Evolutionary conservation across 2,329 filamentous ascomycete genomes (phyloP).

Genomic region (Fusarium sp.): DNA sequence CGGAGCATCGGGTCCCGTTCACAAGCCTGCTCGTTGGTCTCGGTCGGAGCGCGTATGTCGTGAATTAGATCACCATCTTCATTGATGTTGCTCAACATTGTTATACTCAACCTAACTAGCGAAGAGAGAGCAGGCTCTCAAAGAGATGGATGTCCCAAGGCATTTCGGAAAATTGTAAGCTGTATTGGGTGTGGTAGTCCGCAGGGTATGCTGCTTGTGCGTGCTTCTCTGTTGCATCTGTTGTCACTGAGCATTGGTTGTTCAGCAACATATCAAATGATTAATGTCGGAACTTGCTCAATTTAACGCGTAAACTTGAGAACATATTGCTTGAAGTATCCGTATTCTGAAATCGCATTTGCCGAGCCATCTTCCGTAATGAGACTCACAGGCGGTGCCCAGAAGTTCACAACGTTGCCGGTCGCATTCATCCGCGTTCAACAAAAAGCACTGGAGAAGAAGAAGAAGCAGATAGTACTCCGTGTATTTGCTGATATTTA

Average conservation of each 20-base stretch:
- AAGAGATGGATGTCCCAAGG: too few relatives aligned
- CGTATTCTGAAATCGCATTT: background rate
- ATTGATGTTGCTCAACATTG: background rate
- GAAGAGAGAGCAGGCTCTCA: background rate
- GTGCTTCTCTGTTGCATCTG: background rate
- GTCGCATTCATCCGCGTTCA: background rate
- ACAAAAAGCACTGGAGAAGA: background rate
- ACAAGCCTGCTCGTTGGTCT: background rate
- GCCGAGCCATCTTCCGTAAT: background rate
- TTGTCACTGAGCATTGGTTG: background rate
- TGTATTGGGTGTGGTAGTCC: background rate
- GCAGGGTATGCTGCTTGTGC: background rate
- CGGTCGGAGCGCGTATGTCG: background rate
- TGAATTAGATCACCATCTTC: background rate
- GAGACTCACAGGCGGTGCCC: background rate
- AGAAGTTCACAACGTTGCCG: background rate
- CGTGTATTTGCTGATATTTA: background rate
- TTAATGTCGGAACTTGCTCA: background rate
- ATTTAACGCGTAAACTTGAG: rapidly evolving
- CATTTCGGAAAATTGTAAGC: background rate
- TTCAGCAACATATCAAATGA: background rate
- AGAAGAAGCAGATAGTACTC: too few relatives aligned
- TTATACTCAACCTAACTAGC: too few relatives aligned
- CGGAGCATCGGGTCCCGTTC: background rate
- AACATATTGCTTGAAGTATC: too few relatives aligned